Base-by-base conservation (phyloP, 495 filamentous ascomycete species). In the Hypomontagnella monticulosa region DNA sequence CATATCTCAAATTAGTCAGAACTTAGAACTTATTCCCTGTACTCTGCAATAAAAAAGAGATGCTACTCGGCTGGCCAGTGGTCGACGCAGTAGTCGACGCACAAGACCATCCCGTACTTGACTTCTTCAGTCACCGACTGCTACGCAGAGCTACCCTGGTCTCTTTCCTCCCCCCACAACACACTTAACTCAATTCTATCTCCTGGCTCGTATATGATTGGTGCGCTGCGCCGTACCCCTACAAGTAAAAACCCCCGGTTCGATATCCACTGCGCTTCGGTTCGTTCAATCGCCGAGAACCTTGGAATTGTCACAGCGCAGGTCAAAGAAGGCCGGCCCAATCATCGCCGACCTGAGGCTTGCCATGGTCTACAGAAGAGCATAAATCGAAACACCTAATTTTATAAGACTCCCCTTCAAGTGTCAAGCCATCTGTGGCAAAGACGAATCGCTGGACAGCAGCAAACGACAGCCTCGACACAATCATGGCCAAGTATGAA, bases 261-360 rank as follows among this genome's bases (percentile, higher is more conserved):
- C 27, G 47, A 27, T 19, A 44, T 55, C 47, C 15, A 54, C 51
- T 36, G 40, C 19, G 23, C 55, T 61, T 64, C 66, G 66, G 66
- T 49, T 64, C 40, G 66, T 64, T 64, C 66, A 58, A 64, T 69
- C 41, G 60, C 66, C 66, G 66, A 63, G 36, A 61, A 64, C n/a
- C n/a, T n/a, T n/a, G n/a, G n/a, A n/a, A n/a, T n/a, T 60, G 55
- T 46, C 27, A 61, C 55, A 56, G 18, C 55, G 19, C 38, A 64
- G 47, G 55, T 60, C 42, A 36, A 57, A 11, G 20, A 20, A n/a
- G 16, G 36, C 49, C 36, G 46, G 44, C 44, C 66, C 66, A 69
- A 69, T 69, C 66, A 69, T 43, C 59, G 20, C 43, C 59, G 43
- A 60, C 43, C 54, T 19, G 43, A 54, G 14, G 23, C 55, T 54